These are phyloP conservation scores for Trichoderma cornu-damae DNA, from an alignment of 2,329 filamentous ascomycete species.

Conservation along the genomic window DNA sequence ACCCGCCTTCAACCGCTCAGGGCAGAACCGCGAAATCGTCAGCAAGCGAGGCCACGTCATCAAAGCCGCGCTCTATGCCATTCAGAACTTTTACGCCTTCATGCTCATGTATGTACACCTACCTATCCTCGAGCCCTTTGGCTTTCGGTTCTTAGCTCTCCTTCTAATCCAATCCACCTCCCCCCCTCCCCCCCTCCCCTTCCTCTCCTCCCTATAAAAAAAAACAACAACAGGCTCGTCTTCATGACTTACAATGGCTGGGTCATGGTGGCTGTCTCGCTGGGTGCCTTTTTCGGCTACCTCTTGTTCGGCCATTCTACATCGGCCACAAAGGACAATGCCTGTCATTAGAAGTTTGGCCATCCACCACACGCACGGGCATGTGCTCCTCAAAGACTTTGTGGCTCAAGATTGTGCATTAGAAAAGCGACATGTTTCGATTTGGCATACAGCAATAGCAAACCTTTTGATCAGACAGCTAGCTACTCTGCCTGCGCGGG, in stretches of 20 bases:
- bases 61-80: conserved; percentile 78
- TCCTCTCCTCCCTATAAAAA: too few relatives aligned
- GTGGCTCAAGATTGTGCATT: not conserved
- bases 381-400: not conserved
- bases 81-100: conserved; percentile 97
- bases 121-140: not conserved
- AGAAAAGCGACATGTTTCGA: not conserved
- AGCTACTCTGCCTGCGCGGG: not conserved
- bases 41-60: conserved; percentile 67
- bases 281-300: conserved; percentile 87
- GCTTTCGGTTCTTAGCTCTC: too few relatives aligned
- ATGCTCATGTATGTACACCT: conserved; percentile 82
- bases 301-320: conserved; percentile 69
- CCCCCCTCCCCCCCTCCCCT: too few relatives aligned
- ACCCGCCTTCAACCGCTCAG: conserved; percentile 64
- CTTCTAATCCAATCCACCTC: not conserved
- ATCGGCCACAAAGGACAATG: conserved; percentile 74
- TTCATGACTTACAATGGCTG: conserved; percentile 99
- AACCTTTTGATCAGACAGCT: not conserved
- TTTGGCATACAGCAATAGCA: not conserved
- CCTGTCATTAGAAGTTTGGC: conserved; percentile 66
- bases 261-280: conserved; percentile 87
- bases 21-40: conserved; percentile 59
- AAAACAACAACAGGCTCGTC: conserved; percentile 60
- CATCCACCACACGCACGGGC: not conserved